These are phyloP conservation scores for Mortierella antarctica DNA, from an alignment of 192 early-diverging fungal genomes.

Conservation along the genomic window DNA sequence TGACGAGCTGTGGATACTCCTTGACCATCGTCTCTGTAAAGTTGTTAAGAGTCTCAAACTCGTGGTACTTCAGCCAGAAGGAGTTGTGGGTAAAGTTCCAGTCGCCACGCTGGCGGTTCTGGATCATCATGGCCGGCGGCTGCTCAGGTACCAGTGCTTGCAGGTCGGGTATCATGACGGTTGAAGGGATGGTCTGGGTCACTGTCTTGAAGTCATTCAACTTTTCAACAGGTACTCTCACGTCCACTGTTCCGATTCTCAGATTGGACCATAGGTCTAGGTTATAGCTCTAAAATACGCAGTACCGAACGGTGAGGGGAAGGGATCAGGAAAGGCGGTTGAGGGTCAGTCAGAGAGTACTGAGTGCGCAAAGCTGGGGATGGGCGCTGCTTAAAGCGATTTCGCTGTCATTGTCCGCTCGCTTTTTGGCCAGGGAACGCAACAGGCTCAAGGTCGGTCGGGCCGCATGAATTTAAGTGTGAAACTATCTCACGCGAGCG, in stretches of 20 bases:
- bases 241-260: constrained; percentile 44
- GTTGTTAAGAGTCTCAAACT: constrained; percentile 36
- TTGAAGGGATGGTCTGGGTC: constrained; percentile 2
- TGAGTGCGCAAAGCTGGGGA: neutral
- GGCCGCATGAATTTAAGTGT: neutral
- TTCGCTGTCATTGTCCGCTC: neutral
- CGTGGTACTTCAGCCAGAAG: constrained; percentile 36
- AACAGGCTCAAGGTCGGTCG: neutral
- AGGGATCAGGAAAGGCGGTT: neutral
- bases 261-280: constrained; percentile 44
- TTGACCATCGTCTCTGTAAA: constrained; percentile 42
- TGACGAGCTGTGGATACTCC: constrained; percentile 39
- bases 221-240: constrained; percentile 22
- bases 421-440: neutral
- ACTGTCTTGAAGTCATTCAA: constrained; percentile 4
- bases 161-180: constrained; percentile 32
- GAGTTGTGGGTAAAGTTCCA: constrained; percentile 36
- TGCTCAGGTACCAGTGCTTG: constrained; percentile 31
- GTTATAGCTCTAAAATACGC: constrained; percentile 14
- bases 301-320: neutral
- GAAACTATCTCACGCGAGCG: neutral
- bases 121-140: constrained; percentile 2
- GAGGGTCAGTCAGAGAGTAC: neutral
- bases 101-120: neutral
- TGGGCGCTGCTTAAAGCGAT: no score